Evolutionary conservation across 2,329 filamentous ascomycete genomes (phyloP).

Genomic region (Ceratocystis harringtonii): DNA sequence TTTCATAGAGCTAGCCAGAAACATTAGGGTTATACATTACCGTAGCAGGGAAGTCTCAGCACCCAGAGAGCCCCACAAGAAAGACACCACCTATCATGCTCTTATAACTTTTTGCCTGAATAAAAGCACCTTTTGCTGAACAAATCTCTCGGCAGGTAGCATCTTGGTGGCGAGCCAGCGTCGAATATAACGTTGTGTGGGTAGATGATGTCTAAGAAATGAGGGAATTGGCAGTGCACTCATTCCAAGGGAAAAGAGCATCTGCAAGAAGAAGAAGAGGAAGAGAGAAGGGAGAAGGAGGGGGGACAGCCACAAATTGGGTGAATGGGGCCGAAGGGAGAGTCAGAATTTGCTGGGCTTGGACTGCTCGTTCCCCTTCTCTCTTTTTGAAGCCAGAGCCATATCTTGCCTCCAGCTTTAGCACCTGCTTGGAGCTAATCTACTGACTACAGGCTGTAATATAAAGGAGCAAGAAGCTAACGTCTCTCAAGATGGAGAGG

Average conservation of each 20-base stretch:
- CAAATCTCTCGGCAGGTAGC: no score
- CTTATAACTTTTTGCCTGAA: no score
- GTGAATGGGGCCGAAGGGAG: not conserved
- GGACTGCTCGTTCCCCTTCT: not conserved
- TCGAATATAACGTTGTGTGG: no score
- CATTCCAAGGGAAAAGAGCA: not conserved
- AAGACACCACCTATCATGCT: no score
- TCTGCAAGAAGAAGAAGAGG: not conserved
- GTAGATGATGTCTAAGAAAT: not conserved
- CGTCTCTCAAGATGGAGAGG: not conserved
- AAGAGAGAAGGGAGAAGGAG: no score
- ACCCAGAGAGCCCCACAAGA: no score
- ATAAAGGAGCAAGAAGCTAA: constrained; percentile 3
- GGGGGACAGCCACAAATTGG: not conserved
- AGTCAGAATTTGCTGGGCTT: not conserved
- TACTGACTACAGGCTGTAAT: not conserved
- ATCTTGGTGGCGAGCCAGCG: no score
- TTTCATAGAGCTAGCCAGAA: not conserved
- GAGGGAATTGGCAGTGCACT: not conserved
- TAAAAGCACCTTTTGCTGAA: no score
- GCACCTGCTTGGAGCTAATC: constrained; percentile 1
- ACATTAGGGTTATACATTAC: not conserved
- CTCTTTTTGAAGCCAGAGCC: constrained; percentile 1
- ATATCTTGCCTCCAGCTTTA: constrained; percentile 1
- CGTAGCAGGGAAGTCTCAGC: not conserved